Conservation (phyloP, 257 asterid genomes). For the Gentiana dahurica region DNA sequence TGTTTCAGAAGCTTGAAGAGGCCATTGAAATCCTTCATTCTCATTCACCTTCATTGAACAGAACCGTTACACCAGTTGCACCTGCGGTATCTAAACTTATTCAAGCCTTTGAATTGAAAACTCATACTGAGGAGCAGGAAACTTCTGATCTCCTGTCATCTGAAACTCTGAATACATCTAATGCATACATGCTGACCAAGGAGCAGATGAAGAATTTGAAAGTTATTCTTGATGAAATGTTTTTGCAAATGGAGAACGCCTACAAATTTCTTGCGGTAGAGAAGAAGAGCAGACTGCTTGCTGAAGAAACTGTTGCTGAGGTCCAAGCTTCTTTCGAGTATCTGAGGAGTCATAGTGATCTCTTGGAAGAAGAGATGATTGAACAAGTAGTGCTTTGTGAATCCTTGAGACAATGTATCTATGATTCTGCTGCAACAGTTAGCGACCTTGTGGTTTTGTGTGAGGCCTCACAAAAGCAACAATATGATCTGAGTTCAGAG, state of each 20-base stretch:
- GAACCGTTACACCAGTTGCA: constrained; percentile 31
- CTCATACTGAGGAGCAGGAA: constrained; percentile 42
- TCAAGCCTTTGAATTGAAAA: constrained; percentile 76
- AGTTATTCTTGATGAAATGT: constrained; percentile 36
- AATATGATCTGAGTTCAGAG: constrained; percentile 40
- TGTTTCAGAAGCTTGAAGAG: constrained; percentile 56
- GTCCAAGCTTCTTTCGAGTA: constrained; percentile 26
- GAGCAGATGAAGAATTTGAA: constrained; percentile 28
- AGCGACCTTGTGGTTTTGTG: constrained; percentile 38
- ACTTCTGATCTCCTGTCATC: constrained; percentile 25
- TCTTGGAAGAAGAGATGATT: constrained; percentile 52
- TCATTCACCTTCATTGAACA: constrained; percentile 37
- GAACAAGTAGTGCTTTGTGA: constrained; percentile 71
- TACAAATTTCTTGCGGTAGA: constrained; percentile 33
- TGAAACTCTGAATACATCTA: constrained; percentile 32
- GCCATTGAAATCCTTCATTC: constrained; percentile 51
- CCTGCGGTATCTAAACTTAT: constrained; percentile 77
- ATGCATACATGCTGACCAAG: constrained; percentile 35
- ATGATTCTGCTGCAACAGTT: constrained; percentile 34
- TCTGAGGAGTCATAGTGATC: constrained; percentile 38
- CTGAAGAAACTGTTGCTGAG: constrained; percentile 31
- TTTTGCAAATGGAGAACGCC: constrained; percentile 41
- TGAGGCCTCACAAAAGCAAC: constrained; percentile 49
- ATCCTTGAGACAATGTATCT: constrained; percentile 37
- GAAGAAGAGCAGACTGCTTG: constrained; percentile 28